Evolutionary conservation across 495 filamentous ascomycete genomes (phyloP), one percentile per base, ranked within the genome.

Genomic region (Pseudevernia furfuracea): DNA sequence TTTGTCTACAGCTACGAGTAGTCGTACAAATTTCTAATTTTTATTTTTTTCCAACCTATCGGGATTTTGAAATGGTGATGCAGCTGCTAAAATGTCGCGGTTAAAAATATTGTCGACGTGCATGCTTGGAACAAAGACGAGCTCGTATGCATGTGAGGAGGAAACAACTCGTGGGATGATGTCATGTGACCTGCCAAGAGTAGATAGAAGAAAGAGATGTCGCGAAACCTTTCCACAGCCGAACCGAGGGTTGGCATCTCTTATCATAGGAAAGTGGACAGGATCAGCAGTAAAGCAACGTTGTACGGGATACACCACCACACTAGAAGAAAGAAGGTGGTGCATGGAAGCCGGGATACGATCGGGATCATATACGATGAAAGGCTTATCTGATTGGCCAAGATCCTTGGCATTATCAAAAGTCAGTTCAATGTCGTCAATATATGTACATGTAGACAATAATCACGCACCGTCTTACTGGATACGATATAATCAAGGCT

Each of bases 331-430:
- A n/a, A n/a, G n/a, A n/a, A n/a, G n/a, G n/a, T n/a, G n/a, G 5
- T 23, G 12, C n/a, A 25, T 49, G 46, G 46, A 25, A 25, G 10
- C n/a, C 46, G 23, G 46, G n/a, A n/a, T 53, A 53, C 4, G 15
- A 53, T 7, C 1, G 30, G 34, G 36, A 55, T 28, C 30, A 30
- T 28, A 32, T 14, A 11, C 49, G 25, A 9, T 39, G 10, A 30
- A 6, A 28, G 23, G 52, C 52, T 34, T 55, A 14, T 55, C 17
- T 55, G 52, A 55, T 55, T 36, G 52, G 52, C 30, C 30, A 55
- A 34, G 30, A 55, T 34, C 9, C 52, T 55, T 55, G 52, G 52
- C 52, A 34, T 34, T 55, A 55, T 55, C 52, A 55, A 17, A n/a
- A 1, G 17, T 19, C 4, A 32, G 14, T 30, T 0, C 1, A 2